Evolutionary conservation across 306 rosid species (phyloP), one percentile per base, ranked within the genome.

Genomic region (Comarum palustre): DNA sequence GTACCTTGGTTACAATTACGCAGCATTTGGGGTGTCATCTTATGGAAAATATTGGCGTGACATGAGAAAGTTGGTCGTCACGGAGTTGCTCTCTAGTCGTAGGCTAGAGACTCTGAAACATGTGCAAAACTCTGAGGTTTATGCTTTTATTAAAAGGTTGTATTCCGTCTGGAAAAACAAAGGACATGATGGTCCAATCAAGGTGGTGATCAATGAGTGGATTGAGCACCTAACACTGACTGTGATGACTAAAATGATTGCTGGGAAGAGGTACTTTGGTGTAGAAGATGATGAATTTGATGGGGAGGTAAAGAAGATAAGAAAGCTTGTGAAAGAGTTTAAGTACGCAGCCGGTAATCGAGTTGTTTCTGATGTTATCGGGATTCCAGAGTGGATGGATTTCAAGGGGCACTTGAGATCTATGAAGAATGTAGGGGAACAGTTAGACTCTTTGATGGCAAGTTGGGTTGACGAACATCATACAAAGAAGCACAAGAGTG

Each of bases 381-480:
- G 90, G 7, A 9, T 86, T 10, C 80, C 84, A n/a, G 79, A 80
- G 7, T 86, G 93, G 90, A 39, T 86, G 27, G 77, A 69, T 1
- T 1, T 69, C 1, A 32, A 74, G 16, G 88, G 90, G 3, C 6
- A 72, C 47, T 63, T 84, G 1, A 84, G 63, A 68, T 54, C 68
- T 1, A 84, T 88, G 93, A 86, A 88, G 80, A 25, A 77, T 57
- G 69, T 86, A 39, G 85, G 75, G n/a, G 74, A 59, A 32, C 88
- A 84, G 54, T 69, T 88, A 34, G 93, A 88, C 15, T 38, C 14
- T 4, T 36, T 86, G 59, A 70, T 75, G 11, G 76, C 78, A 45
- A 81, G 78, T 19, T 86, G 89, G 90, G 68, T 88, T 38, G 84
- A 88, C 57, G 87, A 88, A 34, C 93, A 84, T 67, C 2, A 9